Evolutionary conservation across 345 rosid species (phyloP), one percentile per base, ranked within the genome.

Genomic region (Rhizophora mangle): DNA sequence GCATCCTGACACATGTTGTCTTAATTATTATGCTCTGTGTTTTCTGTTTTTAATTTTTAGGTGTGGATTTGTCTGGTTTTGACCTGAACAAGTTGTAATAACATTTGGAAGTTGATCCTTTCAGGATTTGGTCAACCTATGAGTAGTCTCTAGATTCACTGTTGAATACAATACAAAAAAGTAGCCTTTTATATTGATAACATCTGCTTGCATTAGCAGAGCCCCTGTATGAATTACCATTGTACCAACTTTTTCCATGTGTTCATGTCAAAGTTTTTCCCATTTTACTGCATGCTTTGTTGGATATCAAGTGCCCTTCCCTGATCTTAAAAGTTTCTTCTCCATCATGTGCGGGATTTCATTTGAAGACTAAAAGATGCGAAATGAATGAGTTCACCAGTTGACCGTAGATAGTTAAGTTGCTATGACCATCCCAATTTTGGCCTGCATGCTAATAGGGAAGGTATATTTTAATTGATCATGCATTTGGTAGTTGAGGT

Each of bases 401-500:
- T 43, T 43, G 19, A 43, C 16, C 19, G 15, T 43, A 43, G 49
- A 43, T 43, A 1, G 49, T 43, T 43, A 43, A 13, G 49, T 43
- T 43, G 49, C 67, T 46, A 20, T 46, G 6, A 1, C 49, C 67
- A 64, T 46, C 56, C 31, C 32, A 61, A 26, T 26, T 20, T 26
- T 46, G 13, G 37, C 34, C 15, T 27, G 27, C 24, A n/a, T 27
- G 31, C 30, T 19, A 16, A 16, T 18, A 27, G 31, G 29, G n/a
- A n/a, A 62, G 8, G 3, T 34, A 26, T 16, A 32, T 9, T 46
- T 29, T 64, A 2, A 26, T 31, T 47, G 18, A 24, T 1, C 7
- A 4, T 61, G 36, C 58, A 22, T 52, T n/a, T n/a, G 61, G 22
- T 29, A 72, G 24, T 64, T 70, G 51, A 39, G 47, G 47, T 11